A percentile compares a stretch with the other conserved stretches of the same genome.
These are phyloP conservation scores for Pythium brachiatum DNA, from an alignment of 352 stramenopile species.

Conservation along the genomic window DNA sequence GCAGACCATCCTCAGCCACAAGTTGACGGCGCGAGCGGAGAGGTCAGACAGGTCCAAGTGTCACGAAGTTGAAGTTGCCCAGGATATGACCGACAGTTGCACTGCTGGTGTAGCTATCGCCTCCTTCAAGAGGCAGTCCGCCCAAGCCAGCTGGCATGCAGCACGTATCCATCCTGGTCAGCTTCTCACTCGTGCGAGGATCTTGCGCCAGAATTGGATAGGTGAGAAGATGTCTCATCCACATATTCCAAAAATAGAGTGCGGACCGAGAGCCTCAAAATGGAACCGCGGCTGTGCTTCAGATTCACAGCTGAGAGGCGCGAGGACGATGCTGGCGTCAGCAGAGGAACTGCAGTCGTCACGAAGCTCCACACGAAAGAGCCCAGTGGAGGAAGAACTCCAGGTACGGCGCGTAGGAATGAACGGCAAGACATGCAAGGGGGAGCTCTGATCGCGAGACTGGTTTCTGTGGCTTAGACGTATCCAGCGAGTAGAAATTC, in stretches of 20 bases:
- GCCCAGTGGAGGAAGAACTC: not conserved
- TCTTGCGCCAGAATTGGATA: not conserved
- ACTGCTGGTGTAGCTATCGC: not conserved
- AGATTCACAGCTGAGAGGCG: not conserved
- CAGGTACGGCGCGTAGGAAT: not conserved
- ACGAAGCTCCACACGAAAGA: not conserved
- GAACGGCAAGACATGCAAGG: not conserved
- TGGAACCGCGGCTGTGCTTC: not conserved
- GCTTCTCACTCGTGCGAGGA: not conserved
- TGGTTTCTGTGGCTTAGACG: not conserved
- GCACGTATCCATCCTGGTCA: not conserved
- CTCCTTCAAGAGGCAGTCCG: not conserved
- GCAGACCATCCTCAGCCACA: not conserved
- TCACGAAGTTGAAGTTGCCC: not conserved
- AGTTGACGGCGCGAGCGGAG: not conserved
- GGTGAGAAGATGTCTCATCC: not conserved
- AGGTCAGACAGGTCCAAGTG: not conserved
- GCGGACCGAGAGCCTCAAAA: not conserved
- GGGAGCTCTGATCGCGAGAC: constrained; percentile 3
- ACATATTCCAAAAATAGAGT: not conserved
- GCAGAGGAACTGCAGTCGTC: not conserved
- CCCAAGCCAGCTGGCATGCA: not conserved
- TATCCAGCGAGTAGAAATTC: not conserved
- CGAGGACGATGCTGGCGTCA: not conserved
- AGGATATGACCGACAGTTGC: not conserved